Percentiles rank a stretch among this genome's conserved stretches.
phyloP scores from a whole-genome alignment of 1,284 basidiomycete genomes.

The Leccinum griseonigrum region DNA sequence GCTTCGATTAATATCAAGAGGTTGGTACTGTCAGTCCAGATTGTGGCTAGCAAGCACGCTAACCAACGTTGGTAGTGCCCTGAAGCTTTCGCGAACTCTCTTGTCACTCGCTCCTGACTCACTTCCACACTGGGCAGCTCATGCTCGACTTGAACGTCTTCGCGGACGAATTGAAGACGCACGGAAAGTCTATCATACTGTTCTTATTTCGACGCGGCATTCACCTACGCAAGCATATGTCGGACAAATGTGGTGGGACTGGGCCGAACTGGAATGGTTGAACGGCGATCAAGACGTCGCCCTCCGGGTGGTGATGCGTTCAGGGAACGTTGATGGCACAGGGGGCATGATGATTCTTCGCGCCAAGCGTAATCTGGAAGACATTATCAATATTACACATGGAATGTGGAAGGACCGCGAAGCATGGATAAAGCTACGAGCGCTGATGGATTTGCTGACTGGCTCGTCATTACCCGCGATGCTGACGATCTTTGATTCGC shows the following conservation, averaged over 20 bases:
- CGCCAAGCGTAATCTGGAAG: slow-evolving; percentile 57
- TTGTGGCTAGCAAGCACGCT: slow-evolving; percentile 6
- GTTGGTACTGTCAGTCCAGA: slow-evolving; percentile 37
- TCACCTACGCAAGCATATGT: slow-evolving; percentile 35
- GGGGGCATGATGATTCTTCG: slow-evolving; percentile 54
- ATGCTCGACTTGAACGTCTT: slow-evolving; percentile 77
- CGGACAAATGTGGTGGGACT: slow-evolving; percentile 78
- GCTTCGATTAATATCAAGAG: slow-evolving; percentile 56
- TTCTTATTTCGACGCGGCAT: slow-evolving; percentile 46
- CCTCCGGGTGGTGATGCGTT: slow-evolving; percentile 51
- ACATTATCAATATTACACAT: slow-evolving; percentile 35
- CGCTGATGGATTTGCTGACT: slow-evolving; percentile 62
- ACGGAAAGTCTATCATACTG: slow-evolving; percentile 79
- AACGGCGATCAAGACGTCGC: slow-evolving; percentile 49
- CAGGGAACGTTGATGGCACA: slow-evolving; percentile 49
- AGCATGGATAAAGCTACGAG: slow-evolving; percentile 61
- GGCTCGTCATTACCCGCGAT: slow-evolving; percentile 40
- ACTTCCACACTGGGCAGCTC: slow-evolving; percentile 73
- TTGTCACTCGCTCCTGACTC: slow-evolving; percentile 67
- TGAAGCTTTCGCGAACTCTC: slow-evolving; percentile 71
- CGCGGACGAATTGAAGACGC: slow-evolving; percentile 72
- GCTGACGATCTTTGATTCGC: slow-evolving; percentile 48
- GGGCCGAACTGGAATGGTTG: slow-evolving; percentile 91
- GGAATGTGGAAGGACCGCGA: slow-evolving; percentile 53
- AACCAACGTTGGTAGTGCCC: slow-evolving; percentile 46